Conservation (phyloP, 1,284 basidiomycete genomes). For the Tilletiopsis washingtonensis region DNA sequence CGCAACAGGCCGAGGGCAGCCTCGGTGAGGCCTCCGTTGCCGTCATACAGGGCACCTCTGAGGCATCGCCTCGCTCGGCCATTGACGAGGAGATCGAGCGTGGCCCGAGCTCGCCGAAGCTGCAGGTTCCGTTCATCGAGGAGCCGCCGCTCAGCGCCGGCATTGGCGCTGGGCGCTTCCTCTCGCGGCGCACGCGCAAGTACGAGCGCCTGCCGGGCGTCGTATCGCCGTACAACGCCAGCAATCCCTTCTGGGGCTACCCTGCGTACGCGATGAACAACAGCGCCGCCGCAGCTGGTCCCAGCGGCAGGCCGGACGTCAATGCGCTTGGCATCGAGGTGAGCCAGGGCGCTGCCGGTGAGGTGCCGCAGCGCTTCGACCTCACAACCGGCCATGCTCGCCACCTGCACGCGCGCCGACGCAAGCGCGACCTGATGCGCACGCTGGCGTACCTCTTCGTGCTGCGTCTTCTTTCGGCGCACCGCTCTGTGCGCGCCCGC, state of each 20-base stretch:
- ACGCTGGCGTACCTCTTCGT: conserved; percentile 44
- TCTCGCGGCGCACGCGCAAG: conserved; percentile 38
- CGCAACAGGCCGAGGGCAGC: background rate
- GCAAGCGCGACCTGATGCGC: conserved; percentile 40
- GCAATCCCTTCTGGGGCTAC: conserved; percentile 80
- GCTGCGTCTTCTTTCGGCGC: conserved; percentile 31
- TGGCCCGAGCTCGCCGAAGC: conserved; percentile 11
- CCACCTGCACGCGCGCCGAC: conserved; percentile 24
- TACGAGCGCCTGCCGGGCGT: conserved; percentile 26
- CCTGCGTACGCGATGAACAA: conserved; percentile 50
- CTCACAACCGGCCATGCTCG: conserved; percentile 7
- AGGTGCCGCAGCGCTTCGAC: no score
- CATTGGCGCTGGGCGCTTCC: conserved; percentile 12
- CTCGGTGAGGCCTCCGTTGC: no score
- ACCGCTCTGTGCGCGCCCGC: conserved; percentile 19
- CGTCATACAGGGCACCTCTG: background rate
- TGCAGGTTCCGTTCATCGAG: conserved; percentile 25
- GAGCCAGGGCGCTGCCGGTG: no score
- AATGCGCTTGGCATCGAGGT: no score
- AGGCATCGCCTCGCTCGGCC: background rate
- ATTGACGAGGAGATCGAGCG: background rate
- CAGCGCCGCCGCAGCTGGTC: conserved; percentile 6
- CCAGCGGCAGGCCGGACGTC: background rate
- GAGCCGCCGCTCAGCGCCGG: conserved; percentile 18
- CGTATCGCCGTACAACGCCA: conserved; percentile 47